Percentiles rank a stretch among this genome's conserved stretches.
These are phyloP conservation scores for Aspergillus taichungensis DNA, from an alignment of 495 filamentous ascomycete species.

Conservation along the genomic window DNA sequence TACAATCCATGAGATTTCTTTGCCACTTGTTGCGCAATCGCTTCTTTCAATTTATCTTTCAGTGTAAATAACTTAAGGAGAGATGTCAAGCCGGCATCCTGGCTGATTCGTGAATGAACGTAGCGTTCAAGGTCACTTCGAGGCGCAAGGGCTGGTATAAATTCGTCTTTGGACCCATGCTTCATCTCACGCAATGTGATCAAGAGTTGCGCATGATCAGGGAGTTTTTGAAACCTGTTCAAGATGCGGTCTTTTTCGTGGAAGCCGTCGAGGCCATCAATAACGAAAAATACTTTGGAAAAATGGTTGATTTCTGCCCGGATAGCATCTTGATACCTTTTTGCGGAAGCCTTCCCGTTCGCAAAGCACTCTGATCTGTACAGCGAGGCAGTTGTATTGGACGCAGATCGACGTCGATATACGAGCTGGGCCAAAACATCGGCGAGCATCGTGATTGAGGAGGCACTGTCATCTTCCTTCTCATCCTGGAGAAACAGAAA, in stretches of 20 bases:
- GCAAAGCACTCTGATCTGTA: conserved; percentile 17
- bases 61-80: conserved; percentile 10
- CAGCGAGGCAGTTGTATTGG: conserved; percentile 12
- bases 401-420: conserved; percentile 18
- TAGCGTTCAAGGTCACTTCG: conserved; percentile 17
- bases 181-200: conserved; percentile 27
- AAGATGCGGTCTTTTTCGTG: conserved; percentile 25
- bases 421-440: conserved; percentile 26
- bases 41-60: no score
- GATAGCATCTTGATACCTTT: conserved; percentile 27
- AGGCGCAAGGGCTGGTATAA: conserved; percentile 8
- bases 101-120: conserved; percentile 7
- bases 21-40: no score
- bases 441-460: conserved; percentile 14
- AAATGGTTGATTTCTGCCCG: conserved; percentile 26
- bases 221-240: conserved; percentile 26
- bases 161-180: conserved; percentile 4
- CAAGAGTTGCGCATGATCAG: conserved; percentile 25
- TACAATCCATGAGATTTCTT: conserved; percentile 23
- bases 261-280: conserved; percentile 24
- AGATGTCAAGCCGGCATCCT: conserved; percentile 3
- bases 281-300: conserved; percentile 22
- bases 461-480: conserved; percentile 10
- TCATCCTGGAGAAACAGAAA: conserved; percentile 27
- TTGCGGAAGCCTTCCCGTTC: conserved; percentile 17